phyloP scores from a whole-genome alignment of 2,329 filamentous ascomycete genomes.

The Aspergillus puulaauensis region DNA sequence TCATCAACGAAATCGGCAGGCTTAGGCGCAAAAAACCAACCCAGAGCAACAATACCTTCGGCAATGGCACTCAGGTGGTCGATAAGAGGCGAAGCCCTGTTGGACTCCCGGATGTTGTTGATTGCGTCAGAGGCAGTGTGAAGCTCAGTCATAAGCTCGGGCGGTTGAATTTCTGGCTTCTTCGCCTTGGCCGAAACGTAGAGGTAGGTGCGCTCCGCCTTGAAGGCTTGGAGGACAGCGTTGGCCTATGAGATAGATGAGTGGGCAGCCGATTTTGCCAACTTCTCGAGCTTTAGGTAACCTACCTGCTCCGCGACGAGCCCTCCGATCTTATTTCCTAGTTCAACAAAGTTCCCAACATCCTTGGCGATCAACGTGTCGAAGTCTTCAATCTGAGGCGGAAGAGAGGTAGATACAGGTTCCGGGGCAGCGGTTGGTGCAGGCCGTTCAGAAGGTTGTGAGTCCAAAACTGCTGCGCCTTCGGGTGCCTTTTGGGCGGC shows the following conservation, averaged over 20 bases:
- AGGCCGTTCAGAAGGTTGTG: slow-evolving; percentile 25
- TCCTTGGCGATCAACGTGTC: slow-evolving; percentile 73
- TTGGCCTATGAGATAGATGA: slow-evolving; percentile 46
- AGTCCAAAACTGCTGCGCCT: slow-evolving; percentile 22
- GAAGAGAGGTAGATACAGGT: slow-evolving; percentile 60
- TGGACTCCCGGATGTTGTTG: slow-evolving; percentile 76
- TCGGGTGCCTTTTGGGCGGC: slow-evolving; percentile 39
- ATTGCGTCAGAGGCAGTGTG: slow-evolving; percentile 79
- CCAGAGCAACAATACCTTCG: slow-evolving; percentile 84
- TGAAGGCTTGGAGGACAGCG: slow-evolving; percentile 66
- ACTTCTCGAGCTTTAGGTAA: background rate
- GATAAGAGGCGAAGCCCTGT: slow-evolving; percentile 71
- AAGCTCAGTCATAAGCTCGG: slow-evolving; percentile 79
- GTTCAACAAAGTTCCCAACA: slow-evolving; percentile 73
- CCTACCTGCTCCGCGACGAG: slow-evolving; percentile 76
- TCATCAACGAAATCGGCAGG: slow-evolving; percentile 85
- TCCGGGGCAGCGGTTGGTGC: slow-evolving; percentile 44
- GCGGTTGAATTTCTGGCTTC: slow-evolving; percentile 76
- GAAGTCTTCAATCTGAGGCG: slow-evolving; percentile 82
- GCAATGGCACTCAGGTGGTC: slow-evolving; percentile 84
- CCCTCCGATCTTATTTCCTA: slow-evolving; percentile 76
- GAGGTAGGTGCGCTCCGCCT: slow-evolving; percentile 82
- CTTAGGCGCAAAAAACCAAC: slow-evolving; percentile 84
- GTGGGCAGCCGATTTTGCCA: slow-evolving; percentile 12
- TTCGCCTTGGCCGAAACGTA: slow-evolving; percentile 86